Evolutionary conservation across 805 yeast genomes (phyloP).

Genomic region (Phaffomyces thermotolerans): DNA sequence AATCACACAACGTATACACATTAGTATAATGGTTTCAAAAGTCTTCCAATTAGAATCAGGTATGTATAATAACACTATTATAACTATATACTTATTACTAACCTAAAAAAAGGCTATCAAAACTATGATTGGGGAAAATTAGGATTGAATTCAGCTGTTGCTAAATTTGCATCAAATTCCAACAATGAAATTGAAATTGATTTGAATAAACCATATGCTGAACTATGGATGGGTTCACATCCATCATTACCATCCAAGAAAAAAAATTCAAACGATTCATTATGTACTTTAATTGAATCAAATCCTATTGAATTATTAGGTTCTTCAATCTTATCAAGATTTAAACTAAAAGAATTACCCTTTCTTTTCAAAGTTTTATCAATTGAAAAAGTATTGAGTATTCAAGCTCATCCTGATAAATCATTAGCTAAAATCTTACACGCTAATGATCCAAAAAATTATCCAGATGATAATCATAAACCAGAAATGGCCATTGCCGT

Average conservation of each 20-base stretch:
- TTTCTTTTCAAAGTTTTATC: constrained; percentile 91
- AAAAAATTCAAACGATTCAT: constrained; percentile 43
- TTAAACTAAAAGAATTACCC: constrained; percentile 72
- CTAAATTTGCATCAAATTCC: constrained; percentile 71
- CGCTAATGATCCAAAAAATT: constrained; percentile 79
- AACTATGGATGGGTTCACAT: constrained; percentile 99
- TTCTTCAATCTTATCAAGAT: constrained; percentile 48
- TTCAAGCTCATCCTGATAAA: constrained; percentile 98
- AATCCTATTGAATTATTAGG: constrained; percentile 59
- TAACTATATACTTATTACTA: neutral
- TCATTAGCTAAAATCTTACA: constrained; percentile 69
- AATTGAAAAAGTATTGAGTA: constrained; percentile 84
- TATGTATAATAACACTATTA: too few species aligned
- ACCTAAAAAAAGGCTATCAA: constrained; percentile 44
- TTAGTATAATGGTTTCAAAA: constrained; percentile 23
- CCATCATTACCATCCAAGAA: constrained; percentile 76
- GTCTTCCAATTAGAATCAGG: constrained; percentile 36
- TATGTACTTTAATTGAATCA: constrained; percentile 59
- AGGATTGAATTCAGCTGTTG: constrained; percentile 82
- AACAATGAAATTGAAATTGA: constrained; percentile 56
- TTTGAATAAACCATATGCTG: constrained; percentile 85
- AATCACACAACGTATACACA: too few species aligned
- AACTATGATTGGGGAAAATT: constrained; percentile 86
- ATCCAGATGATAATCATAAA: constrained; percentile 97
- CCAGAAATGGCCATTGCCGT: constrained; percentile 99